Percentiles rank a stretch among this genome's conserved stretches.
phyloP scores from a whole-genome alignment of 1,139 yeast species.

The Pichia norvegensis region DNA sequence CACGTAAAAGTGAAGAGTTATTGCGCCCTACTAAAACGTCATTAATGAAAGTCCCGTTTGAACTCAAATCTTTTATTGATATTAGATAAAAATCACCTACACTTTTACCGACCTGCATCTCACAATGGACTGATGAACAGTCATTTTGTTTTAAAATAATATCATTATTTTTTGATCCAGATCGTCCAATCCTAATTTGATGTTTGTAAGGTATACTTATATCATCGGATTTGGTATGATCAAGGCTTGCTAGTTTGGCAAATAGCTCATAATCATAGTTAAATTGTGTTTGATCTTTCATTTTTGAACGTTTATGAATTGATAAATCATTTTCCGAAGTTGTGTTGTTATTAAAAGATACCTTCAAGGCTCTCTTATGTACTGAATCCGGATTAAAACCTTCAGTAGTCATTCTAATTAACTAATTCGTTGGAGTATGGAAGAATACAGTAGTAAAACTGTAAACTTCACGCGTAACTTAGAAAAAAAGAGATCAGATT shows the following conservation, averaged over 20 bases:
- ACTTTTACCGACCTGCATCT: constrained; percentile 31
- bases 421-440: no score
- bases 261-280: neutral
- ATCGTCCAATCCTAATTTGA: constrained; percentile 41
- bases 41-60: constrained; percentile 64
- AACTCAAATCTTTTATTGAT: constrained; percentile 49
- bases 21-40: constrained; percentile 46
- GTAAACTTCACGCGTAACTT: no score
- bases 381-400: neutral
- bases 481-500: no score
- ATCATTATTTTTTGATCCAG: constrained; percentile 46
- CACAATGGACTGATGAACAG: constrained; percentile 62
- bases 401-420: neutral
- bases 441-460: no score
- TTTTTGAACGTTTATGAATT: constrained; percentile 1
- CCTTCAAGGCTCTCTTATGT: neutral
- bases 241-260: constrained; percentile 7
- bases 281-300: neutral
- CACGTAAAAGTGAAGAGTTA: constrained; percentile 41
- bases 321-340: constrained; percentile 43
- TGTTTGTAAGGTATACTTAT: constrained; percentile 7
- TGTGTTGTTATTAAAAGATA: constrained; percentile 57
- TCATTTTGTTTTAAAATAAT: constrained; percentile 48
- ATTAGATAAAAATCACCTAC: constrained; percentile 32
- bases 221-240: constrained; percentile 1